phyloP scores from a whole-genome alignment of 139 green algal genomes.

The Asterochloris sp. region DNA sequence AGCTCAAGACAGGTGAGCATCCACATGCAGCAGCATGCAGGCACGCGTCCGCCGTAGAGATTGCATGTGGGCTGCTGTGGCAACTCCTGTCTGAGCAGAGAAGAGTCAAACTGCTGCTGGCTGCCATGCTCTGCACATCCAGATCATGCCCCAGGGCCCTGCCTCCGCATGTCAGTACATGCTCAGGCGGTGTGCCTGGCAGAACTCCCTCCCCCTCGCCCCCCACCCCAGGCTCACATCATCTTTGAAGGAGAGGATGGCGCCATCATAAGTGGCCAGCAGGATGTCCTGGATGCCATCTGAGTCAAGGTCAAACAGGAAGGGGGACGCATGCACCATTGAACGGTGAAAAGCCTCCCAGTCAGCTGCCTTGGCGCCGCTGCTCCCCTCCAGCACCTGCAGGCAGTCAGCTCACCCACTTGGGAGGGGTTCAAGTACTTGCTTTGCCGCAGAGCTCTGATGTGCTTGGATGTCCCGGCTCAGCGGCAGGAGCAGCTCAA shows the following conservation, averaged over 20 bases:
- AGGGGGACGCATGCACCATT: constrained; percentile 79
- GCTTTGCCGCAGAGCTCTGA: no score
- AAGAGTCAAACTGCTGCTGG: not conserved
- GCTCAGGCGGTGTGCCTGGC: no score
- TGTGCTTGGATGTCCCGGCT: no score
- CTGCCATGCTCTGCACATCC: not conserved
- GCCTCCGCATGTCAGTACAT: no score
- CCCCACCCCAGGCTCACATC: constrained; percentile 41
- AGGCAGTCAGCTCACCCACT: no score
- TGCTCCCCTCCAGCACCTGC: constrained; percentile 71
- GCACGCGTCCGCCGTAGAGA: no score
- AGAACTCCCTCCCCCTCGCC: no score
- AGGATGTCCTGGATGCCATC: constrained; percentile 88
- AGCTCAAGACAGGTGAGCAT: no score
- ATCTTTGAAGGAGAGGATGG: constrained; percentile 90
- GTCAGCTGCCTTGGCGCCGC: constrained; percentile 69
- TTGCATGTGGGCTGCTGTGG: no score
- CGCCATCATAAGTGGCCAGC: constrained; percentile 87
- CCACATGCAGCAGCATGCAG: no score
- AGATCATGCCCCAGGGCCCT: not conserved
- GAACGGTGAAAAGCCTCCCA: constrained; percentile 85
- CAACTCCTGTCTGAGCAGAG: not conserved
- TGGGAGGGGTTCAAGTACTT: not conserved
- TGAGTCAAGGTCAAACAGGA: constrained; percentile 88
- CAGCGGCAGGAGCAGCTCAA: no score